Percentiles rank a stretch among this genome's conserved stretches.
phyloP scores from a whole-genome alignment of 257 asterid genomes.

The Marsdenia floribunda region DNA sequence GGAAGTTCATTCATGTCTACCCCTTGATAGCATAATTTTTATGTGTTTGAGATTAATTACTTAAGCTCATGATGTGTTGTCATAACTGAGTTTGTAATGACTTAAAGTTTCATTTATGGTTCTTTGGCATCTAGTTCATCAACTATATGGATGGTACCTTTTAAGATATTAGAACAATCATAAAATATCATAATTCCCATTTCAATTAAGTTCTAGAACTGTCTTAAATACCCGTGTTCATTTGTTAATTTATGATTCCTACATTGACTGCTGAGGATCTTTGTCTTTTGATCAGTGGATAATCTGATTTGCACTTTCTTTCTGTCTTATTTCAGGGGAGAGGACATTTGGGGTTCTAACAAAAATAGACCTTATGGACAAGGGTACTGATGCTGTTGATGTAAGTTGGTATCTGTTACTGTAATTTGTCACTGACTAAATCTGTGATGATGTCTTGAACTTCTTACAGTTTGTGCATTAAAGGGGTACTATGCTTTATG shows the following conservation, averaged over 20 bases:
- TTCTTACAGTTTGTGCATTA: neutral
- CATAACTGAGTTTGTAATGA: neutral
- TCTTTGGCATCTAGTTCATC: neutral
- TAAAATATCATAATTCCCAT: neutral
- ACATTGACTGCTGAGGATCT: neutral
- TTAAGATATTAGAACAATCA: neutral
- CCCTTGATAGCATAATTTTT: neutral
- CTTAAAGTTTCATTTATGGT: neutral
- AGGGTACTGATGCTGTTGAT: slow-evolving; percentile 96
- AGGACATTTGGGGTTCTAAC: slow-evolving; percentile 88
- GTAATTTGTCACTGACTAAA: neutral
- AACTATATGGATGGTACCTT: neutral
- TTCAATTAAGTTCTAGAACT: neutral
- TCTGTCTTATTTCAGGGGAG: slow-evolving; percentile 55
- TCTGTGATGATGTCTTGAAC: neutral
- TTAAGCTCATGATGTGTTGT: neutral
- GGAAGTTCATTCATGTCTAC: neutral
- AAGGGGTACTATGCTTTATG: neutral
- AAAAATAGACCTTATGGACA: slow-evolving; percentile 93
- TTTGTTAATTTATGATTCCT: neutral
- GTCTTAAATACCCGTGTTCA: neutral
- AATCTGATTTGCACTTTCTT: neutral
- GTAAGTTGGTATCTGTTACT: slow-evolving; percentile 39
- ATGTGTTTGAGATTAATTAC: neutral
- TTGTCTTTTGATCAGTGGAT: neutral